These are phyloP conservation scores for Lactifluus echinatus DNA, from an alignment of 768 basidiomycete species.

Conservation along the genomic window DNA sequence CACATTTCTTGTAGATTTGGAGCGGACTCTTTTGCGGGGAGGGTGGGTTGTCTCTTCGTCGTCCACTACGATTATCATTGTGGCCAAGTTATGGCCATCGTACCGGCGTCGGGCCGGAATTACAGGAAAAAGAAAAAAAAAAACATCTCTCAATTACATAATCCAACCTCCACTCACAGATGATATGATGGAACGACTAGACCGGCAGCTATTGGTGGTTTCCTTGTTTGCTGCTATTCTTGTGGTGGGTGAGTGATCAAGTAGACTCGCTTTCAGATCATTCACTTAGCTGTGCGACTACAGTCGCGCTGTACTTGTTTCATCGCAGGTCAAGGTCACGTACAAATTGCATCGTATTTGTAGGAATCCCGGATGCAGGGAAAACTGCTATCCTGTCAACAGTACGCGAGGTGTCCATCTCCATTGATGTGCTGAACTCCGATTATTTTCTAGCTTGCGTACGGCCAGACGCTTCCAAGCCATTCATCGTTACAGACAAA, in stretches of 20 bases:
- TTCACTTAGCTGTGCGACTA: slow-evolving; percentile 27
- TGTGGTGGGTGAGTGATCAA: neutral
- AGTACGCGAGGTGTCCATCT: slow-evolving; percentile 34
- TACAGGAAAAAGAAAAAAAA: neutral
- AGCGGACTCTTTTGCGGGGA: slow-evolving; percentile 8
- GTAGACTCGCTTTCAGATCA: neutral
- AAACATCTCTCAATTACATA: neutral
- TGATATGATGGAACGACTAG: slow-evolving; percentile 1
- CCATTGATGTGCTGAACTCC: neutral
- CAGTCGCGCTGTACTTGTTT: slow-evolving; percentile 35
- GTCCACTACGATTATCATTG: slow-evolving; percentile 1
- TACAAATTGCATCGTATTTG: slow-evolving; percentile 61
- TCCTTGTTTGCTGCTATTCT: slow-evolving; percentile 7
- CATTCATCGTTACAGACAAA: slow-evolving; percentile 77
- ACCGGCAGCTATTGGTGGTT: neutral
- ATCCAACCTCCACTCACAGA: neutral
- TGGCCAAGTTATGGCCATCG: neutral
- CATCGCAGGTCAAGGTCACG: slow-evolving; percentile 36
- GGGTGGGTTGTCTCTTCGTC: slow-evolving; percentile 3
- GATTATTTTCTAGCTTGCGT: slow-evolving; percentile 44
- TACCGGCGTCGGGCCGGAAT: neutral
- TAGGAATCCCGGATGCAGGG: slow-evolving; percentile 68
- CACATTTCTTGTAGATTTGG: neutral
- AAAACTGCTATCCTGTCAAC: slow-evolving; percentile 72
- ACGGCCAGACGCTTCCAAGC: slow-evolving; percentile 53